Conservation (phyloP, 352 stramenopile genomes). For the Phytophthora gonapodyides region DNA sequence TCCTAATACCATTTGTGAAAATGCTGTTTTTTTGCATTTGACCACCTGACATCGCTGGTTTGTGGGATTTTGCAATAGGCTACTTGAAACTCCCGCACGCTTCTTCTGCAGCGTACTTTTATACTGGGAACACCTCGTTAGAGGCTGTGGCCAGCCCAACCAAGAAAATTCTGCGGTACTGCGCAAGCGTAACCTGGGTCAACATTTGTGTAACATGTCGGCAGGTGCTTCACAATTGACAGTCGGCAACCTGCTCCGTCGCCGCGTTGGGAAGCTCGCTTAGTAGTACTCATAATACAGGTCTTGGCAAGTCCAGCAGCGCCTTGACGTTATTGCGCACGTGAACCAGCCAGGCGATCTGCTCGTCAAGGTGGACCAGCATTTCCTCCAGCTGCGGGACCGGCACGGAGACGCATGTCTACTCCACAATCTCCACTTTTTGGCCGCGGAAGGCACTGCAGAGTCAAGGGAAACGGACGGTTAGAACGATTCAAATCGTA, state of each 20-base stretch:
- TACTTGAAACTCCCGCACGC: too few species aligned
- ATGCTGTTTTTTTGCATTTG: too few species aligned
- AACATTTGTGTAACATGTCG: too few species aligned
- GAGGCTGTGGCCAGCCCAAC: too few species aligned
- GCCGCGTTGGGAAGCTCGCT: neutral
- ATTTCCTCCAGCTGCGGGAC: conserved; percentile 86
- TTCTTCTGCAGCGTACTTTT: too few species aligned
- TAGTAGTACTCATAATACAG: conserved; percentile 45
- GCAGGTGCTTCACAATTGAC: too few species aligned
- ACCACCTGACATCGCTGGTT: too few species aligned
- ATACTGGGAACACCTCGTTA: too few species aligned
- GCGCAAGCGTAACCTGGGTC: too few species aligned
- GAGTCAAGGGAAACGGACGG: neutral
- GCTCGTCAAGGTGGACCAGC: conserved; percentile 63
- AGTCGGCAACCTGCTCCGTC: neutral
- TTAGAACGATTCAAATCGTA: neutral
- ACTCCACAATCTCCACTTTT: conserved; percentile 80
- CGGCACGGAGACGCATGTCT: conserved; percentile 63
- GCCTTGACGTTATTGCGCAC: conserved; percentile 78
- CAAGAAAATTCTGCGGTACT: too few species aligned
- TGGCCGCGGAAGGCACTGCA: conserved; percentile 69
- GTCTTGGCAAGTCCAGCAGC: conserved; percentile 67
- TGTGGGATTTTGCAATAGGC: too few species aligned
- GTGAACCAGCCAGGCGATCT: conserved; percentile 66
- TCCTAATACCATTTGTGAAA: too few species aligned